Conservation (phyloP, 441 rosid species). For the Jatropha multifida region DNA sequence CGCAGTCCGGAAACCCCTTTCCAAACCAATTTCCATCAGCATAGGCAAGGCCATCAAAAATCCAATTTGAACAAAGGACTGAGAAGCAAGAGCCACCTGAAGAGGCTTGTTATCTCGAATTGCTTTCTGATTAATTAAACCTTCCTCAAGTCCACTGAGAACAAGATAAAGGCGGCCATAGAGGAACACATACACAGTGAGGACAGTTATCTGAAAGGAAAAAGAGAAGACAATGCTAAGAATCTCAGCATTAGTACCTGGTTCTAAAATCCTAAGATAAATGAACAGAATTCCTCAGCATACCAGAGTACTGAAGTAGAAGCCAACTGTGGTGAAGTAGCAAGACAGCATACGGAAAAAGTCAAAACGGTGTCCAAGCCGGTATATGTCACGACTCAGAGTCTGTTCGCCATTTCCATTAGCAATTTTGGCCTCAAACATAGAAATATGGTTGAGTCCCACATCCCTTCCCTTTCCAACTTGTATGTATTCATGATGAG, state of each 20-base stretch:
- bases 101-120: constrained; percentile 92
- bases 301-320: constrained; percentile 98
- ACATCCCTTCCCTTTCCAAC: constrained; percentile 99
- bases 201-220: constrained; percentile 84
- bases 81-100: constrained; percentile 99
- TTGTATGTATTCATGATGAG: constrained; percentile 99
- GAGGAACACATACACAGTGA: constrained; percentile 95
- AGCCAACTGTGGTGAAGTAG: constrained; percentile 97
- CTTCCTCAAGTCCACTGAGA: constrained; percentile 95
- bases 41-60: constrained; percentile 96
- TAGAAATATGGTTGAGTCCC: constrained; percentile 97
- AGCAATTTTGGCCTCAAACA: constrained; percentile 99
- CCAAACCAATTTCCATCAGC: constrained; percentile 99
- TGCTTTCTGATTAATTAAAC: constrained; percentile 64
- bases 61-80: constrained; percentile 98
- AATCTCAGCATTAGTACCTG: neutral
- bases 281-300: constrained; percentile 10
- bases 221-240: constrained; percentile 22
- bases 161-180: constrained; percentile 99
- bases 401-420: constrained; percentile 99
- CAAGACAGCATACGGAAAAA: constrained; percentile 99
- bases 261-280: constrained; percentile 8
- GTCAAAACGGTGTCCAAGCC: constrained; percentile 99
- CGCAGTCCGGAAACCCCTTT: constrained; percentile 96
- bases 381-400: constrained; percentile 88